Base-by-base conservation (phyloP, 345 rosid genomes). In the Melaleuca alternifolia region DNA sequence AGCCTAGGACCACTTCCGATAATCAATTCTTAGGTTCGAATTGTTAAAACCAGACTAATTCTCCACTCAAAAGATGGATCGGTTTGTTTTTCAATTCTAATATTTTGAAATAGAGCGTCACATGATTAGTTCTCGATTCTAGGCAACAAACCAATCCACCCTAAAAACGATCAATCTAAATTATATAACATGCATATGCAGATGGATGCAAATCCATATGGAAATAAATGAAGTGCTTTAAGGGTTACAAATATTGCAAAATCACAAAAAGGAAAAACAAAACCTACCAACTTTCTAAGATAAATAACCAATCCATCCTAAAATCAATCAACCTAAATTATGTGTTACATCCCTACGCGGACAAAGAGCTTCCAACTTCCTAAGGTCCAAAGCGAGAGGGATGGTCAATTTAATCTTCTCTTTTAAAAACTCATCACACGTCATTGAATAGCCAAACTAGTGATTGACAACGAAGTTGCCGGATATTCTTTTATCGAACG, bases 161-260 rank as follows among this genome's bases (percentile, higher is more conserved):
- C 3, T 15, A 33, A 71, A 71, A 18, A 0, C 1, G 21, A 33
- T 71, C 24, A 18, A 7, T 24, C 11, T 33, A 18, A 18, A 0
- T 2, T 0, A 71, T 6, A 41, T 71, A 37, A 71, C 0, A 8
- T 16, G 77, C 6, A 10, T 7, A 46, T 16, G 46, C 11, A 5
- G 24, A 33, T 65, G 79, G 24, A 65, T 16, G 77, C 46, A 65
- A 65, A 65, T 30, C 46, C 46, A 6, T 21, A 33, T 65, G 77
- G 23, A 65, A 65, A 33, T 33, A 15, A 33, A 41, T 16, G 77
- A 16, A 65, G 46, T 16, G 12, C 24, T 16, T 33, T 16, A 65
- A 33, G 79, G 24, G 33, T 33, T 0, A 46, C 79, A 9, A 16
- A 20, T 1, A 71, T 0, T 23, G 24, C 79, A 33, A 10, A 18